A percentile compares a stretch with the other conserved stretches of the same genome.
Conservation (phyloP, 176 grass and related monocot genomes). For the Aegilops umbellulata region DNA sequence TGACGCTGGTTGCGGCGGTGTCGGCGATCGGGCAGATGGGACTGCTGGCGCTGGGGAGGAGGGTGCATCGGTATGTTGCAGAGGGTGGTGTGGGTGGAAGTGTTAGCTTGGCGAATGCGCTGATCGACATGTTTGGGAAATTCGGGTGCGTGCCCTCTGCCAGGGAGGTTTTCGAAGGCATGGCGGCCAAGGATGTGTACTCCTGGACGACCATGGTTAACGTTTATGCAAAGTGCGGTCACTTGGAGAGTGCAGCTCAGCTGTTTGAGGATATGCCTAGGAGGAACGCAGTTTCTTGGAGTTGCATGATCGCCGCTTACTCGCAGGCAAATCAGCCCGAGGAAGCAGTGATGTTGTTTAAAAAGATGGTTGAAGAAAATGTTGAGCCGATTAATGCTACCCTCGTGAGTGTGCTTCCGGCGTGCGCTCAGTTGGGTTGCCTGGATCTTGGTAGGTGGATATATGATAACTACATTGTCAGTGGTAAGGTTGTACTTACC, state of each 20-base stretch:
- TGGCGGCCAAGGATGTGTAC: slow-evolving; percentile 55
- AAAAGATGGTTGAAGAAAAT: slow-evolving; percentile 44
- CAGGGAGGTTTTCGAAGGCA: slow-evolving; percentile 52
- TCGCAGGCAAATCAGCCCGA: slow-evolving; percentile 42
- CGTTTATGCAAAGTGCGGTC: slow-evolving; percentile 49
- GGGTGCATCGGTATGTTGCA: slow-evolving; percentile 28
- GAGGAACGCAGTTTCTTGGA: slow-evolving; percentile 63
- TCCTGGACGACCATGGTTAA: slow-evolving; percentile 69
- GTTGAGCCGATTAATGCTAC: slow-evolving; percentile 60
- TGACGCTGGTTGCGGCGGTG: slow-evolving; percentile 40
- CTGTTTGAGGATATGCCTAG: slow-evolving; percentile 53
- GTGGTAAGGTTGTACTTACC: slow-evolving; percentile 29
- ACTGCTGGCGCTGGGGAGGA: slow-evolving; percentile 26
- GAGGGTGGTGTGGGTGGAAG: not conserved
- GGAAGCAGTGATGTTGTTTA: slow-evolving; percentile 47
- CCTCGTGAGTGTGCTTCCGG: slow-evolving; percentile 52
- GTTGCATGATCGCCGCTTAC: slow-evolving; percentile 59
- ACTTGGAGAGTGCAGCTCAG: slow-evolving; percentile 31
- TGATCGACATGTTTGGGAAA: slow-evolving; percentile 65
- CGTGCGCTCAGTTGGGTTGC: slow-evolving; percentile 49
- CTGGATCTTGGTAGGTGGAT: slow-evolving; percentile 62
- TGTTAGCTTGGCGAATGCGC: slow-evolving; percentile 42
- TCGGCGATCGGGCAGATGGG: slow-evolving; percentile 57
- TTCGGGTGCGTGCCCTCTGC: slow-evolving; percentile 40
- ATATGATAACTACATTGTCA: slow-evolving; percentile 42